Percentiles rank a stretch among this genome's conserved stretches.
These are phyloP conservation scores for Vigna radiata DNA, from an alignment of 306 rosid genomes.

Conservation along the genomic window DNA sequence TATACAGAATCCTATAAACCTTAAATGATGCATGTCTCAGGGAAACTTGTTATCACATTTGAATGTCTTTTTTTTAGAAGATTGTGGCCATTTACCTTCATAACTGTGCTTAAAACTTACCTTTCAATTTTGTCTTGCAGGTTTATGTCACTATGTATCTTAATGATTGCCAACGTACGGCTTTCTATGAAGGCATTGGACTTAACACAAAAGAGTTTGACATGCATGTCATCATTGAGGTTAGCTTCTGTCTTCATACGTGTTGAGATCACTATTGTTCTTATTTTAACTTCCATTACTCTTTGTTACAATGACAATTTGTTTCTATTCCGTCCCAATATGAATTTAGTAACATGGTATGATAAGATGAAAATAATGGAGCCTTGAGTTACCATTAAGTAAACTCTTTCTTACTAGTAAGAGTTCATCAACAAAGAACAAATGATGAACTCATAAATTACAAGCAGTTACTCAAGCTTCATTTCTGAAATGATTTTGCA, in stretches of 20 bases:
- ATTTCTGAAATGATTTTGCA: slow-evolving; percentile 45
- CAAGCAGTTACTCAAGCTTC: slow-evolving; percentile 3
- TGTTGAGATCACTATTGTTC: neutral
- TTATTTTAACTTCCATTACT: neutral
- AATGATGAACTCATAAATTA: slow-evolving; percentile 2
- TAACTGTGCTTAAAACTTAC: neutral
- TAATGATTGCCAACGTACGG: slow-evolving; percentile 96
- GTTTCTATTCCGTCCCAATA: neutral
- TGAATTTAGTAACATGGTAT: neutral
- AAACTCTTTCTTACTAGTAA: neutral
- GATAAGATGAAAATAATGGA: slow-evolving; percentile 8
- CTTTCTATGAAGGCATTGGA: slow-evolving; percentile 96
- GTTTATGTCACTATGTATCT: slow-evolving; percentile 98
- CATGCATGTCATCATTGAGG: slow-evolving; percentile 99
- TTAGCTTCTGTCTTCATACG: slow-evolving; percentile 45
- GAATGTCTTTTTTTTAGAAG: neutral
- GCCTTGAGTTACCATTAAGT: neutral
- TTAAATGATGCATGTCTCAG: neutral
- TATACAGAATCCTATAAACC: neutral
- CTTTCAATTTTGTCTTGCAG: slow-evolving; percentile 56
- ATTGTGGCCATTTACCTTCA: neutral
- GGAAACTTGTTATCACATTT: slow-evolving; percentile 19
- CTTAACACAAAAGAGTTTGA: slow-evolving; percentile 92
- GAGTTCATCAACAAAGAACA: slow-evolving; percentile 16
- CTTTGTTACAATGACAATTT: neutral